A percentile compares a stretch with the other conserved stretches of the same genome.
Evolutionary conservation across 768 basidiomycete species (phyloP).

Genomic region (Boletus reticuloceps): DNA sequence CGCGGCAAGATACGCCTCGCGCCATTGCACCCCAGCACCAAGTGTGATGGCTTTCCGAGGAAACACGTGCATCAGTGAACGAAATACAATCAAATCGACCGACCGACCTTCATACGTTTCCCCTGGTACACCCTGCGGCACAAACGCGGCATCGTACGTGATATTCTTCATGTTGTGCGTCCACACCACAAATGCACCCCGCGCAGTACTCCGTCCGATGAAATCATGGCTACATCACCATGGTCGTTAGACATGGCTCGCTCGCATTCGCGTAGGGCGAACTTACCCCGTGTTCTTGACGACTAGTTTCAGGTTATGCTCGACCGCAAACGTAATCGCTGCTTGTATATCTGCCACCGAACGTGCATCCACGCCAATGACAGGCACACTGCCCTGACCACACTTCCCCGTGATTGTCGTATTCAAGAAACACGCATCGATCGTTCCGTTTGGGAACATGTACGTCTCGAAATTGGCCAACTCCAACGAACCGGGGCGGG

Average conservation of each 20-base stretch:
- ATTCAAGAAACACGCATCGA: conserved; percentile 37
- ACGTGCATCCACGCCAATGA: conserved; percentile 22
- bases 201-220: conserved; percentile 38
- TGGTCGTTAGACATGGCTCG: background rate
- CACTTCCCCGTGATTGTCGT: conserved; percentile 25
- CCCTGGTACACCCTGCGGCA: conserved; percentile 30
- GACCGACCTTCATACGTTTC: conserved; percentile 3
- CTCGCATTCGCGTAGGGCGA: background rate
- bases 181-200: conserved; percentile 40
- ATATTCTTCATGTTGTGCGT: conserved; percentile 41
- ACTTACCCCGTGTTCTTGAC: conserved; percentile 26
- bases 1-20: conserved; percentile 41
- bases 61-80: background rate
- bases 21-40: conserved; percentile 49
- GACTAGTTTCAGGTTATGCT: conserved; percentile 15
- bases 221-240: conserved; percentile 33
- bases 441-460: conserved; percentile 42
- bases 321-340: conserved; percentile 19
- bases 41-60: conserved; percentile 23
- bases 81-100: background rate
- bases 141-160: conserved; percentile 29
- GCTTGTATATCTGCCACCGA: conserved; percentile 18
- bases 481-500: conserved; percentile 41
- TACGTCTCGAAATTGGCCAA: conserved; percentile 32
- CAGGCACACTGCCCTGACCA: conserved; percentile 19